Evolutionary conservation across 2,329 filamentous ascomycete species (phyloP), one percentile per base, ranked within the genome.

Genomic region (Colletotrichum echinochloae): DNA sequence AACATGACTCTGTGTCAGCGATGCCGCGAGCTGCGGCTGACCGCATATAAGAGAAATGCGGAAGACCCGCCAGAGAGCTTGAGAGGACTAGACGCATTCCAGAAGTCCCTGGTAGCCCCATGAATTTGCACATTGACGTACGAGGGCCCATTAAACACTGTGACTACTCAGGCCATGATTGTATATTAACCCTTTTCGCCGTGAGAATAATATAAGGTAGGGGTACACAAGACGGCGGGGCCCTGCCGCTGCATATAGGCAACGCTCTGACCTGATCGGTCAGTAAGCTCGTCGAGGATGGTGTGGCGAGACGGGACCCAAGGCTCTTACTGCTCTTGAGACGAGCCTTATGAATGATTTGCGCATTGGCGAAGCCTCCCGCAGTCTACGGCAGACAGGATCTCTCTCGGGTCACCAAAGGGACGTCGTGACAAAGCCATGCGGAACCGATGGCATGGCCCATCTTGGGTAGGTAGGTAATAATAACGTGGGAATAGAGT

Each of bases 381-480:
- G 1, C 44, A n/a, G n/a, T 46, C 12, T 9, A 23, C 1, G 20
- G n/a, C 7, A 12, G 41, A 12, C 41, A 23, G 8, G 20, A 23
- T 46, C 20, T 46, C 23, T 12, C 20, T 1, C 44, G 9, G 44
- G 20, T 23, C 7, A 23, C 23, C 8, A 3, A 23, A n/a, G 20
- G 5, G 20, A 23, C 8, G 9, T n/a, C n/a, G 12, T 11, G 8
- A 44, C 7, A n/a, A n/a, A 4, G 8, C 5, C 0, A 5, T 11
- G 20, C 41, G 20, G 12, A 3, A 44, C 4, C 20, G 2, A 23
- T 3, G n/a, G 12, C 18, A 44, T 46, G 2, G 9, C 9, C 9
- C 12, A 1, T 5, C 23, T 23, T 1, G 44, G 4, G 9, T 5
- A 1, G 3, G n/a, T n/a, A n/a, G n/a, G n/a, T n/a, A n/a, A 46